Base-by-base conservation (phyloP, 2,329 filamentous ascomycete genomes). In the Trichoderma citrinoviride region DNA sequence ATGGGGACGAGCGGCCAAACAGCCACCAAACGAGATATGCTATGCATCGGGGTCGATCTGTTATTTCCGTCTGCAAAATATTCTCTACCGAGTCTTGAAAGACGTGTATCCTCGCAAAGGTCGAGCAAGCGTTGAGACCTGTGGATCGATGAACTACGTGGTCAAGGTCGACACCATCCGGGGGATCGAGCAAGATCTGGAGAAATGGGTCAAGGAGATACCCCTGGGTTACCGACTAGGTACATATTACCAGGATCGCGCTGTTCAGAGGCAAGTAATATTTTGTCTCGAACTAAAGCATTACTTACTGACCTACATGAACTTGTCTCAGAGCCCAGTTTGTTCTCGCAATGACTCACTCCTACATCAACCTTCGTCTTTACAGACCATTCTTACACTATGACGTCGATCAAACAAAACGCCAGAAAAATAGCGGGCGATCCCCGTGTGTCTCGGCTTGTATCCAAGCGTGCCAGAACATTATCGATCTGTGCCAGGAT, bases 301-400 rank as follows among this genome's bases (percentile, higher is more conserved):
- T 1, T 10, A 8, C 17, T 25, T 23, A 12, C 27, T 47, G n/a
- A 46, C n/a, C 3, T 5, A 0, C 15, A 40, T 33, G 17, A 23
- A 5, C 14, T 33, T 5, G 15, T 21, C 25, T 12, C n/a, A 58
- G 55, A 46, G 55, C 55, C n/a, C 55, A 58, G 3, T 58, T 33
- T 10, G 27, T 58, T 27, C 40, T 58, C n/a, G 40, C 40, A 3
- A 8, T 58, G 55, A 58, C 55, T 5, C 47, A 47, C 15, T 58
- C 55, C 27, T 58, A 46, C 27, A 47, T 58, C 12, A 43, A 58
- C 23, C 43, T 58, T 14, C 55, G 55, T 7, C 55, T 58, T 5
- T 58, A 58, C n/a, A 27, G 55, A 23, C 55, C 55, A 12, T 58
- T 58, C 37, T n/a, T 58, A 1, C 55, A 58, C 19, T 58, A 58